Evolutionary conservation across 2,329 filamentous ascomycete genomes (phyloP), one percentile per base, ranked within the genome.

Genomic region (Claviceps sp.): DNA sequence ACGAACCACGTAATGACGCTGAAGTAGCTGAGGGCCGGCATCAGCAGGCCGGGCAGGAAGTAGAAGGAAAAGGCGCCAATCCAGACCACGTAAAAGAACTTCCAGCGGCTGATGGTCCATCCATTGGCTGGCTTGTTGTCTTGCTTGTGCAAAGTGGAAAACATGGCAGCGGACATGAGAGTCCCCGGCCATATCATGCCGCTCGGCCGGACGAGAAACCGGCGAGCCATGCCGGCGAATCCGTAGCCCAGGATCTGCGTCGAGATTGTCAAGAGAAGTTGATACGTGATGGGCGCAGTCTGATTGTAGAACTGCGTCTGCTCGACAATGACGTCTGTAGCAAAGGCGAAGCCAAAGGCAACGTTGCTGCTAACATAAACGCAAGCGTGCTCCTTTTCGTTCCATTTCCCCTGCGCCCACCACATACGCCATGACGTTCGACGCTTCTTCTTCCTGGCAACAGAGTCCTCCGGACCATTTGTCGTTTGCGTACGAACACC

Each of bases 121-220:
- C 88, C 86, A 64, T 88, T 83, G 20, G 86, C 88, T 38, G 81
- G 77, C 59, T 84, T 86, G 65, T 93, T 94, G 62, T 90, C 84
- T 55, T 88, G 82, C 60, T 85, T 89, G 67, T 95, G 88, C 48
- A 95, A 74, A 0, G 87, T 91, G 4, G 82, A 84, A 61, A 95
- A 93, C 86, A 95, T 90, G 60, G 88, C 84, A 0, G 87, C 88
- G 20, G 88, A 91, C 76, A 91, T 89, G 48, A 95, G 72, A 0
- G 88, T 94, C 22, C 85, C 85, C 1, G 88, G 88, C 88, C 88
- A 95, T 47, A 95, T 88, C 85, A 95, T 94, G 54, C 86, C 86
- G 55, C 85, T 86, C 0, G 88, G 88, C 26, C 87, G 81, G 30
- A 95, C 88, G 4, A 95, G 75, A 63, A 89, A 93, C 48, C 86